phyloP scores from a whole-genome alignment of 306 rosid species.

The Quercus bicolor region DNA sequence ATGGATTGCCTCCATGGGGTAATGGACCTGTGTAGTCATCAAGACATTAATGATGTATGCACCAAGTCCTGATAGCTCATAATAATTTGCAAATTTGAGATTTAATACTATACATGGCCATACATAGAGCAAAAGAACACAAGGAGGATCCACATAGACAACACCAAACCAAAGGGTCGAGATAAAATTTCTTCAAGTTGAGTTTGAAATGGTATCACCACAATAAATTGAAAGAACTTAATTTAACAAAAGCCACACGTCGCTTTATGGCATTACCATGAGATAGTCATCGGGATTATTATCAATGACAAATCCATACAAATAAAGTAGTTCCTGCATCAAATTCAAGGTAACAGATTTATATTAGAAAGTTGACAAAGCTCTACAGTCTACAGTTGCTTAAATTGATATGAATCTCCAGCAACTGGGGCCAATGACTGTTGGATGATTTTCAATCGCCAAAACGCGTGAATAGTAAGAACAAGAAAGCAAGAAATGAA shows the following conservation, averaged over 20 bases:
- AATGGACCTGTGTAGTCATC: conserved; percentile 62
- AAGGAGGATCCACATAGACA: neutral
- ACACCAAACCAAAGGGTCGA: neutral
- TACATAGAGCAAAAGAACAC: neutral
- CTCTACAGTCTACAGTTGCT: neutral
- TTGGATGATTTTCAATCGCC: neutral
- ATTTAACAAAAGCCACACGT: neutral
- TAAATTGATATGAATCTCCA: conserved; percentile 12
- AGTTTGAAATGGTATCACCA: conserved; percentile 3
- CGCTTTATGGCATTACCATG: conserved; percentile 61
- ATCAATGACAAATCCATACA: conserved; percentile 79
- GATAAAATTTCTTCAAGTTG: neutral
- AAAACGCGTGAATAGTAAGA: neutral
- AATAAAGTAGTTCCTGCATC: conserved; percentile 88
- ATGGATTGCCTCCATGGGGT: conserved; percentile 78
- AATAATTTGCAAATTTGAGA: neutral
- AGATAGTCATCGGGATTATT: conserved; percentile 89
- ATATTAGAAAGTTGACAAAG: conserved; percentile 12
- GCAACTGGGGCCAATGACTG: neutral
- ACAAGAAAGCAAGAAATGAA: neutral
- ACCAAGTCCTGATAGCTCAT: conserved; percentile 2
- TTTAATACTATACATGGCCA: neutral
- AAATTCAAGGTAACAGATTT: conserved; percentile 22
- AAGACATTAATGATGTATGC: conserved; percentile 7
- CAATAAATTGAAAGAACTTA: neutral